These are phyloP conservation scores for Capronia epimyces DNA, from an alignment of 2,329 filamentous ascomycete species.

Conservation along the genomic window DNA sequence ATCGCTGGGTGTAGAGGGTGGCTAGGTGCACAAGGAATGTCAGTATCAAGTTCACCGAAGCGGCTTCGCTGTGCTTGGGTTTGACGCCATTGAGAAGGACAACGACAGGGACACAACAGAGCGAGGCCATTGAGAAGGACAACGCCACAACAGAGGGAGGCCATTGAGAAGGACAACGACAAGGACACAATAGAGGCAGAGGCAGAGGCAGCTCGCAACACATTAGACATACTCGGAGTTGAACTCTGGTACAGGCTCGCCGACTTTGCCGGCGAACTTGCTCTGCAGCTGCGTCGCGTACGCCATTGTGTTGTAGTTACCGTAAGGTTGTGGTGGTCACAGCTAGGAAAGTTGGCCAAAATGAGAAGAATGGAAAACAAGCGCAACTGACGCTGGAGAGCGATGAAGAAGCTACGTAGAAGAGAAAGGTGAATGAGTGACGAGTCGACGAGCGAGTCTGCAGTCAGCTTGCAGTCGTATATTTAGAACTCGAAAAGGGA, in stretches of 20 bases:
- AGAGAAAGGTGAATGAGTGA: not conserved
- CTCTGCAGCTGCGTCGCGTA: constrained; percentile 26
- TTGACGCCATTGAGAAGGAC: too few species aligned
- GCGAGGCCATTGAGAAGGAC: too few species aligned
- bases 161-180: too few species aligned
- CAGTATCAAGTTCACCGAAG: too few species aligned
- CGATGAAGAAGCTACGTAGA: not conserved
- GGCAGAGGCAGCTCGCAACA: not conserved
- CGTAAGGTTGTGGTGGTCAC: too few species aligned
- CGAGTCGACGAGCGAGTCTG: not conserved
- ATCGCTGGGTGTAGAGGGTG: constrained; percentile 26
- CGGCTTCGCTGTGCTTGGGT: too few species aligned
- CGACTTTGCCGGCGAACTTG: constrained; percentile 29
- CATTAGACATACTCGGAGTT: constrained; percentile 27
- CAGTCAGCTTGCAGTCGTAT: not conserved
- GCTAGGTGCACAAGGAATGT: constrained; percentile 9
- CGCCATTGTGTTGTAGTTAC: constrained; percentile 17
- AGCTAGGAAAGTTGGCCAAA: too few species aligned
- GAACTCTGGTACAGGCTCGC: constrained; percentile 29
- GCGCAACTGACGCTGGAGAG: too few species aligned
- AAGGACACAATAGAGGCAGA: not conserved
- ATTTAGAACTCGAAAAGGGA: constrained; percentile 10
- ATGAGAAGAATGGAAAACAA: too few species aligned
- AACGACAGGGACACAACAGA: too few species aligned
- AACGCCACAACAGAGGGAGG: too few species aligned